Conservation (phyloP, 2,329 filamentous ascomycete species). For the Cladobotryum mycophilum region DNA sequence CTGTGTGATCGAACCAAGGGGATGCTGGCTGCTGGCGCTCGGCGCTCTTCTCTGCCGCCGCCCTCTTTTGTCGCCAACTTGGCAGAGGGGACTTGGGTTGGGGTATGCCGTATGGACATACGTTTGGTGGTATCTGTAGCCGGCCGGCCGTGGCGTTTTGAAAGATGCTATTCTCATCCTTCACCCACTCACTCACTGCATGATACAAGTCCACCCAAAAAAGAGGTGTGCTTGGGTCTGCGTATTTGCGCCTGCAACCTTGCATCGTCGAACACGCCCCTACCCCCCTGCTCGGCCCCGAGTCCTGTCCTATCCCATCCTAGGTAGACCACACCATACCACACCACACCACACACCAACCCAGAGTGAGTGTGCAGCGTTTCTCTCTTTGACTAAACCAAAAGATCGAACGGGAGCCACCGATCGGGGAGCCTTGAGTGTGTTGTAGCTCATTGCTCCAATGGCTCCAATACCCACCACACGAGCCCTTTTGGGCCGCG, state of each 20-base stretch:
- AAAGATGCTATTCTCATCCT: conserved; percentile 2
- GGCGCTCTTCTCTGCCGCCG: no score
- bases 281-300: conserved; percentile 3
- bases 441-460: background rate
- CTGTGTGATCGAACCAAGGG: no score
- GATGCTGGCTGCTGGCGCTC: no score
- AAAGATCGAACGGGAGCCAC: conserved; percentile 15
- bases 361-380: conserved; percentile 1
- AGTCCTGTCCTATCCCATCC: background rate
- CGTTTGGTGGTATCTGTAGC: background rate
- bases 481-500: conserved; percentile 3
- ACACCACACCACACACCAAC: no score
- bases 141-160: conserved; percentile 7
- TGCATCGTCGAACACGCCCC: conserved; percentile 5
- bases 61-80: no score
- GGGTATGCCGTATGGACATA: no score
- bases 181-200: background rate
- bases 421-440: conserved; percentile 10
- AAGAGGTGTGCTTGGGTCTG: conserved; percentile 2
- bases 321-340: background rate
- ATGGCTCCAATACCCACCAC: background rate
- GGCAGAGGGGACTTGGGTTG: no score
- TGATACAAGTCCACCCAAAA: background rate
- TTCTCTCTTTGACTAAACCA: conserved; percentile 7
- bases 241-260: conserved; percentile 8